Conservation (phyloP, 495 filamentous ascomycete genomes). For the Daldinia childiae region DNA sequence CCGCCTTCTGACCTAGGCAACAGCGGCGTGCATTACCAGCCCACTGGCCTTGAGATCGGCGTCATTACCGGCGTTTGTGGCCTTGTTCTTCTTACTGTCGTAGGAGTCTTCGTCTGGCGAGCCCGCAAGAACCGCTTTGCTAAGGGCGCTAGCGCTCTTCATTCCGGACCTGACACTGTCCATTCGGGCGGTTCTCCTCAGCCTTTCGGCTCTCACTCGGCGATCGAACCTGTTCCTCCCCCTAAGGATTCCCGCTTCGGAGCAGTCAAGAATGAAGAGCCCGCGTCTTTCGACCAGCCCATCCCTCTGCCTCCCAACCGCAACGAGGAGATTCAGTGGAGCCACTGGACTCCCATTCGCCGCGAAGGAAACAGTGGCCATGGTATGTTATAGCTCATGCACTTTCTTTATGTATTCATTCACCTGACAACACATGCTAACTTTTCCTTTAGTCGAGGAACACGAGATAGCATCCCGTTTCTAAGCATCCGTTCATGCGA, state of each 20-base stretch:
- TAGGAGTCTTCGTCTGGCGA: conserved; percentile 45
- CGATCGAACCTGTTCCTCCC: conserved; percentile 18
- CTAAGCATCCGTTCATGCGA: conserved; percentile 15
- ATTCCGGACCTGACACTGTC: neutral
- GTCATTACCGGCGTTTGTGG: conserved; percentile 38
- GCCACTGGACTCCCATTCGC: conserved; percentile 16
- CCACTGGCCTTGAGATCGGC: conserved; percentile 44
- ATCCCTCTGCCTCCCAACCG: neutral
- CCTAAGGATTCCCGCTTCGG: conserved; percentile 31
- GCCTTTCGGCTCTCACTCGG: conserved; percentile 6
- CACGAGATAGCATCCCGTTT: conserved; percentile 38
- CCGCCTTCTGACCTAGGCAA: conserved; percentile 36
- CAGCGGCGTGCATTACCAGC: conserved; percentile 22
- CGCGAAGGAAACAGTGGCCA: conserved; percentile 10
- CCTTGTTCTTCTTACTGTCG: conserved; percentile 34
- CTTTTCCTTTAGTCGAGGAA: conserved; percentile 24
- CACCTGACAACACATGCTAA: neutral
- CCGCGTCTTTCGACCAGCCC: conserved; percentile 34
- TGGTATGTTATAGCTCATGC: conserved; percentile 28
- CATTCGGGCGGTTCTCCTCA: conserved; percentile 11
- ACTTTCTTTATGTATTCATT: neutral
- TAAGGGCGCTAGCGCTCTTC: conserved; percentile 15
- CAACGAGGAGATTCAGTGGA: conserved; percentile 20
- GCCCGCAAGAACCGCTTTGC: conserved; percentile 36
- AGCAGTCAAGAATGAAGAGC: conserved; percentile 37